A percentile compares a stretch with the other conserved stretches of the same genome.
phyloP scores from a whole-genome alignment of 306 rosid species.

The Pterocarpus santalinus region DNA sequence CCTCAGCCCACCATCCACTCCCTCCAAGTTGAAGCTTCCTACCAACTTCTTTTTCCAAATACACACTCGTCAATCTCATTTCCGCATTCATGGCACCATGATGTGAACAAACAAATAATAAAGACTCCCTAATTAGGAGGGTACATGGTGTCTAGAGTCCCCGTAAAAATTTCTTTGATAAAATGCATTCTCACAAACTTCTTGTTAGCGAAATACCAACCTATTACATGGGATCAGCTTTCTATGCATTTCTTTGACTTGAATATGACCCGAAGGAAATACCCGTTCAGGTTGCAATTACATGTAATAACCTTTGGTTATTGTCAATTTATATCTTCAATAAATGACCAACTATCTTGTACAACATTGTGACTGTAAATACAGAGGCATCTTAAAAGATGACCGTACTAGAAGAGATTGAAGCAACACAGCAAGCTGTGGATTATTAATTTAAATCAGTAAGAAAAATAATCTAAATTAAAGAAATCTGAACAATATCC shows the following conservation, averaged over 20 bases:
- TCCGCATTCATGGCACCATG: constrained; percentile 7
- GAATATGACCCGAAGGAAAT: constrained; percentile 1
- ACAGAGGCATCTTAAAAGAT: constrained; percentile 18
- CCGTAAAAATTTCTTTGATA: neutral
- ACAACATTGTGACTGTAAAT: constrained; percentile 18
- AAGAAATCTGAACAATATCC: constrained; percentile 29
- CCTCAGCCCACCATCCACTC: neutral
- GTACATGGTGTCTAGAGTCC: too few relatives aligned
- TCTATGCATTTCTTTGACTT: neutral
- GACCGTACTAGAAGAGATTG: constrained; percentile 7
- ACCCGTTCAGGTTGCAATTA: constrained; percentile 7
- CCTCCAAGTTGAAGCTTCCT: too few relatives aligned
- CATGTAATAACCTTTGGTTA: neutral
- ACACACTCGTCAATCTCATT: constrained; percentile 18
- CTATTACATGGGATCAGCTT: constrained; percentile 2
- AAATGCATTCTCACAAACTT: constrained; percentile 13
- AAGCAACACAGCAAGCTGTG: constrained; percentile 18
- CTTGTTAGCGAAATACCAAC: constrained; percentile 28
- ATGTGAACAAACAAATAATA: neutral
- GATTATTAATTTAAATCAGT: constrained; percentile 24
- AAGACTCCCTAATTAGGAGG: too few relatives aligned
- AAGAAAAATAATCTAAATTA: constrained; percentile 2
- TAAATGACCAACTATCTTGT: constrained; percentile 9
- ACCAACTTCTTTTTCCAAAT: neutral
- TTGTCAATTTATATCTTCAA: constrained; percentile 9